Conservation (phyloP, 345 rosid species). For the Hypericum perforatum region DNA sequence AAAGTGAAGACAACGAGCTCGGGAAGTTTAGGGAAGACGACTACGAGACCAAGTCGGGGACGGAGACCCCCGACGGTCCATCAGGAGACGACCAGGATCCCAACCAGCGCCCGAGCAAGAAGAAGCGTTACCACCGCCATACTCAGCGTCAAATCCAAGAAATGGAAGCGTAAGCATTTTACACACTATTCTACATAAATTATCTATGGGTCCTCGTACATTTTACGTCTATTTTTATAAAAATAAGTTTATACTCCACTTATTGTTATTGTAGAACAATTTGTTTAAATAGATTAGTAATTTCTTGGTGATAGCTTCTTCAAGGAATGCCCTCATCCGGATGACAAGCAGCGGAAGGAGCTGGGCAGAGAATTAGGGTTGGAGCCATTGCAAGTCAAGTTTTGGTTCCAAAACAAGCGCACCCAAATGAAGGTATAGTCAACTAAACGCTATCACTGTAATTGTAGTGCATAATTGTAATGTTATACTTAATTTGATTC, state of each 20-base stretch:
- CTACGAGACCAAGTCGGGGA: conserved; percentile 64
- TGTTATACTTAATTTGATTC: too few relatives aligned
- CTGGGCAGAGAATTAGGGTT: conserved; percentile 89
- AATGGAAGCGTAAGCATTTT: conserved; percentile 72
- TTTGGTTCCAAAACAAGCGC: conserved; percentile 97
- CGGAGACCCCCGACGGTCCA: conserved; percentile 29
- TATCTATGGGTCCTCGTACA: neutral
- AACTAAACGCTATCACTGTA: neutral
- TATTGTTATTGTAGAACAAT: too few relatives aligned
- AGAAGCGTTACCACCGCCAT: conserved; percentile 90
- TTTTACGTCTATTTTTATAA: neutral
- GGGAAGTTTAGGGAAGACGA: conserved; percentile 37
- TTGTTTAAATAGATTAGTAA: too few relatives aligned
- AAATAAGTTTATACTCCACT: too few relatives aligned
- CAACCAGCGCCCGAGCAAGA: conserved; percentile 40
- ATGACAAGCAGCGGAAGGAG: conserved; percentile 80
- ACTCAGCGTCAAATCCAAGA: conserved; percentile 91
- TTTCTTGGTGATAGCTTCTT: conserved; percentile 43
- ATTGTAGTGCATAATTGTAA: too few relatives aligned
- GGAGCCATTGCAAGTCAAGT: conserved; percentile 93
- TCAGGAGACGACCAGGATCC: conserved; percentile 57
- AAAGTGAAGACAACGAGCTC: conserved; percentile 46
- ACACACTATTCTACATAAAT: neutral
- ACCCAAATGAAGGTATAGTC: conserved; percentile 90
- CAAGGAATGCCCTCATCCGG: conserved; percentile 93